These are phyloP conservation scores for Sphaerulina vaccinii DNA, from an alignment of 2,329 filamentous ascomycete species.

Conservation along the genomic window DNA sequence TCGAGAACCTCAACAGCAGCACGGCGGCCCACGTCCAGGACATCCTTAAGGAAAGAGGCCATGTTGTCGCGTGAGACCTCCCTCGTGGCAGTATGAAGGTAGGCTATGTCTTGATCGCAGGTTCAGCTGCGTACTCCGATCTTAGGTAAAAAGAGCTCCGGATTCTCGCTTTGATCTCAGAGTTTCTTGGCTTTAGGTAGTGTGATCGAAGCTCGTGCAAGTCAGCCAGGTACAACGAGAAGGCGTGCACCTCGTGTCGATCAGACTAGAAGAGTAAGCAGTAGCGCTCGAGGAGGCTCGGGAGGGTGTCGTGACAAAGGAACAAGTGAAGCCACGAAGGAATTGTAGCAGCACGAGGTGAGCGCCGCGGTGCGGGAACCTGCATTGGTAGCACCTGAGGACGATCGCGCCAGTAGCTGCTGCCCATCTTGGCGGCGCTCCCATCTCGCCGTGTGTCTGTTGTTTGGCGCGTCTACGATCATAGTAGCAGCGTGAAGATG, in stretches of 20 bases:
- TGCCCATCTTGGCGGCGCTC: no score
- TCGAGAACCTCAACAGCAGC: slow-evolving; percentile 30
- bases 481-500: no score
- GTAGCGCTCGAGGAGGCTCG: no score
- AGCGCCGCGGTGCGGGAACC: no score
- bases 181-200: slow-evolving; percentile 2
- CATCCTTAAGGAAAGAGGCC: slow-evolving; percentile 32
- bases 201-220: slow-evolving; percentile 5
- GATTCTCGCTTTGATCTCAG: background rate
- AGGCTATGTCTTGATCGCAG: slow-evolving; percentile 3
- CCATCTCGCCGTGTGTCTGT: no score
- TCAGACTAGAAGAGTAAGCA: slow-evolving; percentile 1
- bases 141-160: background rate
- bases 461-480: no score
- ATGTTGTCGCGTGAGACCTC: slow-evolving; percentile 17
- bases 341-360: no score
- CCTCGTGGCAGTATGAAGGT: slow-evolving; percentile 1
- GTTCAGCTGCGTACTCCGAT: no score
- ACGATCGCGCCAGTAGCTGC: no score
- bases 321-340: slow-evolving; percentile 14
- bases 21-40: slow-evolving; percentile 31
- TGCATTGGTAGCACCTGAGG: no score
- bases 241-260: background rate
- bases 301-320: slow-evolving; percentile 13
- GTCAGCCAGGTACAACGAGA: background rate